phyloP scores from a whole-genome alignment of 2,329 filamentous ascomycete species.

The Phyllosticta citriasiana region DNA sequence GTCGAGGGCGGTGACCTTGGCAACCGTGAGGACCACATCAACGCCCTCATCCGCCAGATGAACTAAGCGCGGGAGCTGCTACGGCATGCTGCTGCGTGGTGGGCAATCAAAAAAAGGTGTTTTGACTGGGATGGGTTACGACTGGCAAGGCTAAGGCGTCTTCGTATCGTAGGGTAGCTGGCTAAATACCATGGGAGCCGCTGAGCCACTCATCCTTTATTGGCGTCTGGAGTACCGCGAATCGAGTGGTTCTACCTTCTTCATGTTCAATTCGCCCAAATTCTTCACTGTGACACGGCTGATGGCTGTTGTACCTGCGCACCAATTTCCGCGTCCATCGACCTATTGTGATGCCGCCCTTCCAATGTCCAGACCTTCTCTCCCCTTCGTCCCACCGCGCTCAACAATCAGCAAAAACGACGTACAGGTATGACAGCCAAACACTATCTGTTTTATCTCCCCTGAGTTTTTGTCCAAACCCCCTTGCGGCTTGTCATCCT shows the following conservation, averaged over 20 bases:
- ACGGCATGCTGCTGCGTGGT: conserved; percentile 5
- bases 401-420: too few species aligned
- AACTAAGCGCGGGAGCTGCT: conserved; percentile 52
- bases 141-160: conserved; percentile 10
- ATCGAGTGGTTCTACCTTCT: conserved; percentile 7
- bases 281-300: too few species aligned
- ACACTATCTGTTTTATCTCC: too few species aligned
- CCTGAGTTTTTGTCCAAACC: too few species aligned
- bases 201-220: conserved; percentile 10
- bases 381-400: too few species aligned
- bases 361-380: too few species aligned
- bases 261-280: neutral
- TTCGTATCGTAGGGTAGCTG: conserved; percentile 11
- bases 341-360: neutral
- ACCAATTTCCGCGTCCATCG: neutral
- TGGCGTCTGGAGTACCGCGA: conserved; percentile 10
- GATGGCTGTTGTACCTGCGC: neutral
- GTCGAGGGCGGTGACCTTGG: conserved; percentile 97
- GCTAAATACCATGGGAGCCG: conserved; percentile 13
- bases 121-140: conserved; percentile 9
- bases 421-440: too few species aligned
- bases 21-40: conserved; percentile 98
- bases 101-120: conserved; percentile 6
- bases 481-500: too few species aligned
- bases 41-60: conserved; percentile 93